Evolutionary conservation across 257 asterid genomes (phyloP).

Genomic region (Gentiana dahurica): DNA sequence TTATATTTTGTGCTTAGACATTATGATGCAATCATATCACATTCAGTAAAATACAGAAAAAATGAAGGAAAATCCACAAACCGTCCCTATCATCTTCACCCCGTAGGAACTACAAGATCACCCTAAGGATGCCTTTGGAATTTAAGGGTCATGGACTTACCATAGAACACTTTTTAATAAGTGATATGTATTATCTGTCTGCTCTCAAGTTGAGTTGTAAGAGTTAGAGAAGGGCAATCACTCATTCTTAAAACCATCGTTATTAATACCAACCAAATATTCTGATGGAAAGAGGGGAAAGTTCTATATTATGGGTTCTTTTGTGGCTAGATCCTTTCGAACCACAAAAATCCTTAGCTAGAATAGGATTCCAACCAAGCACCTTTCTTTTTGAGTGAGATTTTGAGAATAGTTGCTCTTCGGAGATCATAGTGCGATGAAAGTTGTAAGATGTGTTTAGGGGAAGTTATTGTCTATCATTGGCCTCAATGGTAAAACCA

Average conservation of each 20-base stretch:
- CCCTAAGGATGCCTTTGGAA: no score
- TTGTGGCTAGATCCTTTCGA: background rate
- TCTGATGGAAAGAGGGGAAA: background rate
- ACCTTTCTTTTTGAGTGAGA: background rate
- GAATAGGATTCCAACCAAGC: background rate
- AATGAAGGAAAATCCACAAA: no score
- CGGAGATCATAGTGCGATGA: background rate
- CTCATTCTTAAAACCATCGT: slow-evolving; percentile 1
- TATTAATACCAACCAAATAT: background rate
- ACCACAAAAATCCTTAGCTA: slow-evolving; percentile 4
- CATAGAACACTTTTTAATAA: slow-evolving; percentile 12
- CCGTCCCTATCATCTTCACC: no score
- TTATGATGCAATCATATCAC: no score
- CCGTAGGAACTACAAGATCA: no score
- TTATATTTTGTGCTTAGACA: no score
- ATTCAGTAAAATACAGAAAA: no score
- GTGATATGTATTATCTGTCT: background rate
- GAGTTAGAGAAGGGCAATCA: slow-evolving; percentile 2
- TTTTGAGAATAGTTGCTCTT: slow-evolving; percentile 5
- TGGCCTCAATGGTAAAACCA: background rate
- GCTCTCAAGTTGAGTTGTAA: background rate
- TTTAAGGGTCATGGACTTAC: background rate
- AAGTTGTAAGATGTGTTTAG: slow-evolving; percentile 1
- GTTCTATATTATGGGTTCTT: background rate
- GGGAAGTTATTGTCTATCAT: background rate